These are phyloP conservation scores for Pseudomonodictys pantanalensis DNA, from an alignment of 495 filamentous ascomycete genomes.

Conservation along the genomic window DNA sequence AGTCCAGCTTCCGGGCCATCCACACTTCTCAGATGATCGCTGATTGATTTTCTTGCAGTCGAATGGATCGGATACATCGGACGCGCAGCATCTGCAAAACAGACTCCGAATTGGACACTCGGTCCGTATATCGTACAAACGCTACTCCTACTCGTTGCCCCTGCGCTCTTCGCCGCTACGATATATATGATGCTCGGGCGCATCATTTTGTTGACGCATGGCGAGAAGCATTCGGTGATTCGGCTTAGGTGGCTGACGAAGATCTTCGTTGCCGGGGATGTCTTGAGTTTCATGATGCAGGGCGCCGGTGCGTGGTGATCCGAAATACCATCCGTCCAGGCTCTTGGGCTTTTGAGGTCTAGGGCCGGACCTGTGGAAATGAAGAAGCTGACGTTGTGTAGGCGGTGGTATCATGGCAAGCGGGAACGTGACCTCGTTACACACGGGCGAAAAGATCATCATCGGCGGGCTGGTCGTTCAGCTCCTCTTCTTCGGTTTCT, in stretches of 20 bases:
- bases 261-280: slow-evolving; percentile 47
- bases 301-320: slow-evolving; percentile 23
- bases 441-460: slow-evolving; percentile 32
- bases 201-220: slow-evolving; percentile 43
- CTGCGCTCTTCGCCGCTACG: slow-evolving; percentile 43
- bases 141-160: slow-evolving; percentile 44
- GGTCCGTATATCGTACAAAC: slow-evolving; percentile 38
- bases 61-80: slow-evolving; percentile 18
- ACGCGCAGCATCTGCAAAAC: neutral
- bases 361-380: neutral
- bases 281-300: slow-evolving; percentile 46
- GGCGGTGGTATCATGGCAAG: slow-evolving; percentile 41
- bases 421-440: neutral
- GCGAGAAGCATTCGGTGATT: slow-evolving; percentile 44
- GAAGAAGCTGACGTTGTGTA: neutral
- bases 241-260: slow-evolving; percentile 42
- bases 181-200: slow-evolving; percentile 48
- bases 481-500: slow-evolving; percentile 46
- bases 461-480: slow-evolving; percentile 45
- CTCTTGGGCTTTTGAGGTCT: no score
- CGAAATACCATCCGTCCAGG: neutral
- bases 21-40: neutral
- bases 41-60: slow-evolving; percentile 1
- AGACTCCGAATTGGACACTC: slow-evolving; percentile 16
- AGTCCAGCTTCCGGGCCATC: slow-evolving; percentile 21